A percentile compares a stretch with the other conserved stretches of the same genome.
Evolutionary conservation across 2,329 filamentous ascomycete species (phyloP).

Genomic region (Stagonosporopsis tanaceti): DNA sequence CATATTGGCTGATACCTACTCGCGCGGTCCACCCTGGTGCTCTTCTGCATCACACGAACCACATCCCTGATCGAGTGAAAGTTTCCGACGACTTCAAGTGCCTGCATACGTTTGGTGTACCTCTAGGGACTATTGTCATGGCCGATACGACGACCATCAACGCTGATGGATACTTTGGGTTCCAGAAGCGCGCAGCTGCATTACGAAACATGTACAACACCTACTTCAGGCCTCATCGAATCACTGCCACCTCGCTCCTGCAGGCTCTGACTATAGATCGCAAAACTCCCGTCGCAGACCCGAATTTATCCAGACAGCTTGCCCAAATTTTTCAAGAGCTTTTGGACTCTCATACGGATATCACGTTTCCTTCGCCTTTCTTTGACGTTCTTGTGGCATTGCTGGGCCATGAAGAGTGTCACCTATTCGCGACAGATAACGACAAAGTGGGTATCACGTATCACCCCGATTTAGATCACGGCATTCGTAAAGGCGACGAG

Average conservation of each 20-base stretch:
- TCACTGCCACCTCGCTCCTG: neutral
- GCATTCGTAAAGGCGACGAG: constrained; percentile 12
- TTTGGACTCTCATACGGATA: neutral
- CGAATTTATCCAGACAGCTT: neutral
- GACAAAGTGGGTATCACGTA: constrained; percentile 4
- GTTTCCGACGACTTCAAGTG: neutral
- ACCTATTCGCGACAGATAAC: neutral
- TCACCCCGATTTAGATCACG: constrained; percentile 5
- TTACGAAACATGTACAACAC: neutral
- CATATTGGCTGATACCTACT: constrained; percentile 1
- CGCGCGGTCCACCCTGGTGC: neutral
- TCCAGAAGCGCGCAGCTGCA: neutral
- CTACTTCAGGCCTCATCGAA: neutral
- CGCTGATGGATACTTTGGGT: neutral
- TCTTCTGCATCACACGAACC: neutral
- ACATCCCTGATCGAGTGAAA: neutral
- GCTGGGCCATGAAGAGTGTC: neutral
- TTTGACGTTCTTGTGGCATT: constrained; percentile 4
- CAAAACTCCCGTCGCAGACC: constrained; percentile 3
- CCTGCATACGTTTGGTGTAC: neutral
- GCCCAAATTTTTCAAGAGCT: neutral
- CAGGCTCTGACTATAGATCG: constrained; percentile 2
- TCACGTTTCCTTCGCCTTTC: constrained; percentile 2
- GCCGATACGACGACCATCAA: neutral
- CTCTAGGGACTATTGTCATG: constrained; percentile 2